phyloP scores from a whole-genome alignment of 139 green algal species.

The Chlorella sorokiniana region DNA sequence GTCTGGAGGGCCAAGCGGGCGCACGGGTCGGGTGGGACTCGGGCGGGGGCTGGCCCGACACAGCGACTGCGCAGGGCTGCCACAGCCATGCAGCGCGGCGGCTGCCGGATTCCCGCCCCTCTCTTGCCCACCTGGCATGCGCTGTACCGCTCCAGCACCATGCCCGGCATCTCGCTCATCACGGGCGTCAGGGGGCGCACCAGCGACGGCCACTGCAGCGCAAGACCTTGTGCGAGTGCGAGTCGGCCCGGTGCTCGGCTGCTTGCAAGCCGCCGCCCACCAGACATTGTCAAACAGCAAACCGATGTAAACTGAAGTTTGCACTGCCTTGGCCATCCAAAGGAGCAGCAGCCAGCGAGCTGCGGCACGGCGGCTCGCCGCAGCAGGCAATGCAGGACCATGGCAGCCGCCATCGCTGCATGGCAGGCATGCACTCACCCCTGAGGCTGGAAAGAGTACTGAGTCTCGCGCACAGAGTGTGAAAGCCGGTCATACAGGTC shows the following conservation, averaged over 20 bases:
- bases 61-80: background rate
- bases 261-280: too few species aligned
- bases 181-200: slow-evolving; percentile 64
- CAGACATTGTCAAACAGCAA: background rate
- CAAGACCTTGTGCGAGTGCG: too few species aligned
- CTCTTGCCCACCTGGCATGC: slow-evolving; percentile 54
- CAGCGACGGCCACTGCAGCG: slow-evolving; percentile 78
- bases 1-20: slow-evolving; percentile 35
- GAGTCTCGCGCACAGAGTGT: slow-evolving; percentile 66
- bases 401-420: background rate
- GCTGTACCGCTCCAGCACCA: slow-evolving; percentile 85
- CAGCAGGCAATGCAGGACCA: background rate
- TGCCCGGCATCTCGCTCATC: slow-evolving; percentile 70
- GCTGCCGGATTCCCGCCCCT: background rate
- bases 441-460: slow-evolving; percentile 67
- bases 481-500: slow-evolving; percentile 75
- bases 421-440: slow-evolving; percentile 52
- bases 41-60: background rate
- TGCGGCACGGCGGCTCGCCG: background rate
- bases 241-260: too few species aligned
- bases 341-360: background rate
- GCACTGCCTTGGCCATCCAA: too few species aligned
- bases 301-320: too few species aligned
- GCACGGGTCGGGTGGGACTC: background rate
- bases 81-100: background rate